A percentile compares a stretch with the other conserved stretches of the same genome.
Evolutionary conservation across 495 filamentous ascomycete species (phyloP).

Genomic region (Penicillium antarcticum): DNA sequence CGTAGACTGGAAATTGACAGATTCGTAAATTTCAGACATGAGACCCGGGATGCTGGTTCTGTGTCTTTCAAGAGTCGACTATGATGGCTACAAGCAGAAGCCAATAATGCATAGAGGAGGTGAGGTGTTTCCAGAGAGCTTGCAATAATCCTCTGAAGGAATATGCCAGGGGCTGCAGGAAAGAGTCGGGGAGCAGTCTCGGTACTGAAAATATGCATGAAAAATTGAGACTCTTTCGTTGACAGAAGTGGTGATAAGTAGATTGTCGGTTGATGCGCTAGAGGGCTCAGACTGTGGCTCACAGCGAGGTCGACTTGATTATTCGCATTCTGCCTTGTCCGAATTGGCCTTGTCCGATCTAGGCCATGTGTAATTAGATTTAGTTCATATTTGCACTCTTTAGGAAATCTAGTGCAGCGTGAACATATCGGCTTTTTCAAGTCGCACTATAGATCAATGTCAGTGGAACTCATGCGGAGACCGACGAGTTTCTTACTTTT

Average conservation of each 20-base stretch:
- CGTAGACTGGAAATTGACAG: constrained; percentile 27
- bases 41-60: constrained; percentile 4
- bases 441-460: constrained; percentile 20
- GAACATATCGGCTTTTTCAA: constrained; percentile 24
- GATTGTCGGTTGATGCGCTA: constrained; percentile 13
- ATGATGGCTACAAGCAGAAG: constrained; percentile 28
- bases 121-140: constrained; percentile 24
- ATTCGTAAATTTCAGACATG: constrained; percentile 29
- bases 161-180: constrained; percentile 22
- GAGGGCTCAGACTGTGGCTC: not conserved
- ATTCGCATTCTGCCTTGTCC: not conserved
- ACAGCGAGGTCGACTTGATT: not conserved
- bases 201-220: constrained; percentile 25
- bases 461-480: not conserved
- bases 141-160: constrained; percentile 24
- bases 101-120: constrained; percentile 29
- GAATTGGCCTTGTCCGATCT: not conserved
- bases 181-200: constrained; percentile 28
- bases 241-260: constrained; percentile 19
- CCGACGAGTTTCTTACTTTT: constrained; percentile 12
- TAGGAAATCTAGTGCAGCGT: constrained; percentile 28
- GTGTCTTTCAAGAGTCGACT: constrained; percentile 22
- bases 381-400: constrained; percentile 23
- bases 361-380: constrained; percentile 12
- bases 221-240: constrained; percentile 21